Base-by-base conservation (phyloP, 2,329 filamentous ascomycete genomes). In the Alternaria tenuissima region DNA sequence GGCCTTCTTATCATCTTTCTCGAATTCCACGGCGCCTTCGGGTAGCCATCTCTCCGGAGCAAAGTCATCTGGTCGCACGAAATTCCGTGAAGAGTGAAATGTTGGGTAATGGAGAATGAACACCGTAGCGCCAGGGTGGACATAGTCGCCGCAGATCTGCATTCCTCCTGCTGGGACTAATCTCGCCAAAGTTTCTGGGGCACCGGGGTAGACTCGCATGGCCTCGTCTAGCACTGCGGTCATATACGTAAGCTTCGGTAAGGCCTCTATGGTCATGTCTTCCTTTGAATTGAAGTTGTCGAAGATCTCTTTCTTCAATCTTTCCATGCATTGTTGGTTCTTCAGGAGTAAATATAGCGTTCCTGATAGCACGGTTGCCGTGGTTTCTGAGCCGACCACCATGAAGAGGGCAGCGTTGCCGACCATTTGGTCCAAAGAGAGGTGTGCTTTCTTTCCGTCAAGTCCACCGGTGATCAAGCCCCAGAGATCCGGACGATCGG, bases 311-410 rank as follows among this genome's bases (percentile, higher is more conserved):
- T 49, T 16, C 36, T 12, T 59, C 11, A 55, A n/a, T 24, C 28
- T 59, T n/a, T 6, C 28, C 36, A 49, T 18, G 18, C 36, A 59
- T 3, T 28, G 5, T 20, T 42, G n/a, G 36, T 30, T 8, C 20
- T 48, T 43, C 20, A 49, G 16, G 5, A 55, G 51, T 14, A 59
- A 4, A 16, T 49, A 55, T 14, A 43, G 43, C 5, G 51, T n/a
- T 18, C 52, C 51, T 26, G 56, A 49, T 16, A 49, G 43, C 22
- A 55, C 28, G 14, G 51, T 59, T 5, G 42, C 28, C 16, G 56
- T 59, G 5, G 52, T 59, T 18, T 59, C 56, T 43, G 56, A 59
- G 20, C 56, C 56, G 7, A 59, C 51, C 18, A 55, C 43, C 51
- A 55, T 59, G 36, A 59, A 48, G 12, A 55, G 43, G 26, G 52